Base-by-base conservation (phyloP, 352 stramenopile species). In the Thalassiosira ordinaria region DNA sequence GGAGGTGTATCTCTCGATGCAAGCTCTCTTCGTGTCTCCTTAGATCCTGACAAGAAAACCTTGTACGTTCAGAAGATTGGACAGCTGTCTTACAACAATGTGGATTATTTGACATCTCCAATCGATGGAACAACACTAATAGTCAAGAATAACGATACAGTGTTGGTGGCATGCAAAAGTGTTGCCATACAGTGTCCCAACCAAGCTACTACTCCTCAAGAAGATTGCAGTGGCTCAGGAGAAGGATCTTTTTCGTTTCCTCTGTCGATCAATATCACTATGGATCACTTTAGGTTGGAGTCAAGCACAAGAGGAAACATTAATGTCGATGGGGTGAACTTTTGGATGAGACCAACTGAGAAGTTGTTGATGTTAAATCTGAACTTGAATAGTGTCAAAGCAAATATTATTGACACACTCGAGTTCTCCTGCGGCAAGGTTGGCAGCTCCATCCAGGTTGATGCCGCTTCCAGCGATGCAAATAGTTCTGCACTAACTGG, bases 71-170 rank as follows among this genome's bases (percentile, higher is more conserved):
- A 53, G 44, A 53, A 27, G n/a, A 53, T 53, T 11, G 27, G 27
- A 27, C 44, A 18, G 14, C 44, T 53, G 2, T 53, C 44, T 53
- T 53, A 53, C 11, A 53, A 53, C 44, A 53, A 53, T 3, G 9
- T 53, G 14, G n/a, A 53, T 27, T 53, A 53, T 53, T 53, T 53
- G 14, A 18, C 18, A 16, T 7, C 41, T 49, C 44, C 44, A 53
- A 53, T 53, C 44, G 44, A 27, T 24, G 44, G 18, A 16, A 53
- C 44, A 53, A 16, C 16, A 8, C 1, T 53, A 27, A 4, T 53
- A 4, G 13, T 53, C 4, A 18, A 53, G 44, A 24, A 47, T 16
- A 47, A 53, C 27, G 44, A 26, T 18, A 53, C 44, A 11, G 2
- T 53, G 27, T 53, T 18, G 24, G 44, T 53, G 44, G 14, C 44